Percentiles rank a stretch among this genome's conserved stretches.
Evolutionary conservation across 371 early-diverging fungal species (phyloP).

Genomic region (Batkoa obscura): DNA sequence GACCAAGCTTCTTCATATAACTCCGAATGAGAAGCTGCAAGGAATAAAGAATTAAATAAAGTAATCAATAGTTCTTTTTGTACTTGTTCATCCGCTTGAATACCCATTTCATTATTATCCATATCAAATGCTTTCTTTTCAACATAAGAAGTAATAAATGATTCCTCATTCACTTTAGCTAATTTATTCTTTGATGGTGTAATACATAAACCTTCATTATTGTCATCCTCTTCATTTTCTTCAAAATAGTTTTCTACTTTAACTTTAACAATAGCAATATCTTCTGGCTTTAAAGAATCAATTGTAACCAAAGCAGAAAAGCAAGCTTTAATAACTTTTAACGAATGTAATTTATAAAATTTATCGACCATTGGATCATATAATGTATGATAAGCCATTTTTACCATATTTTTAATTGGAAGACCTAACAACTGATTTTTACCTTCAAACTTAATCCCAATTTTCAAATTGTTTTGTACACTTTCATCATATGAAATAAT

Average conservation of each 20-base stretch:
- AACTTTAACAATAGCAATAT: too few species aligned
- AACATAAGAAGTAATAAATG: too few species aligned
- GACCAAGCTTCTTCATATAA: conserved; percentile 42
- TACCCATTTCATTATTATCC: too few species aligned
- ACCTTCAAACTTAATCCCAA: conserved; percentile 41
- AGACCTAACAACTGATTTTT: conserved; percentile 24
- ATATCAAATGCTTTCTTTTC: too few species aligned
- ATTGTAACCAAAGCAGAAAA: not conserved
- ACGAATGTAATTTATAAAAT: not conserved
- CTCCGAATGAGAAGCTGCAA: conserved; percentile 37
- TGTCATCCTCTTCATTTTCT: too few species aligned
- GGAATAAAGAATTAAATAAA: conserved; percentile 41
- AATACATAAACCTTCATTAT: too few species aligned
- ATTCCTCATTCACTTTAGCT: too few species aligned
- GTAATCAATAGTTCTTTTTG: conserved; percentile 15
- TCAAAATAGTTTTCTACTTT: too few species aligned
- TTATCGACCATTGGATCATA: conserved; percentile 18
- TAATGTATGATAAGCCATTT: conserved; percentile 32
- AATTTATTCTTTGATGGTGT: too few species aligned
- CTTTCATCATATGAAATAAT: conserved; percentile 8
- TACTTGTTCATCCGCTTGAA: too few species aligned
- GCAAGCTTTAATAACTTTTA: not conserved
- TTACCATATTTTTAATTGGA: conserved; percentile 28
- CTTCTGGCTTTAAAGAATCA: too few species aligned
- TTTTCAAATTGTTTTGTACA: conserved; percentile 35